These are phyloP conservation scores for Phytomonas sp. DNA, from an alignment of 208 protist species.

Conservation along the genomic window DNA sequence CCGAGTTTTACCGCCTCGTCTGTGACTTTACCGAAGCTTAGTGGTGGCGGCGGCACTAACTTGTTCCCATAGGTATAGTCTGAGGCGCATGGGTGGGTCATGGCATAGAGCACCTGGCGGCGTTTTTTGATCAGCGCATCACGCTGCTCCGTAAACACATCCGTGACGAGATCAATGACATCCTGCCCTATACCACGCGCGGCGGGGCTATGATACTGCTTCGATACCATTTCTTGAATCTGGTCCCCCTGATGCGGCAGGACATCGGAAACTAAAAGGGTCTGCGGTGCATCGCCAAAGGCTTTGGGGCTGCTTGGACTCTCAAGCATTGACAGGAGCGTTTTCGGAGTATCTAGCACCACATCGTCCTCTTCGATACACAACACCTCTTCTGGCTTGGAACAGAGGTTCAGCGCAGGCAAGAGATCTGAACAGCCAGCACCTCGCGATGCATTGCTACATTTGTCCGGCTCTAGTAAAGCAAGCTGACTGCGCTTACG, in stretches of 20 bases:
- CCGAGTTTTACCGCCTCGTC: constrained; percentile 55
- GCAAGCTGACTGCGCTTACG: background rate
- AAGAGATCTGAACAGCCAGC: background rate
- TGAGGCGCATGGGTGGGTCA: constrained; percentile 70
- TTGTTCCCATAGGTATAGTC: constrained; percentile 86
- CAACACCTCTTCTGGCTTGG: background rate
- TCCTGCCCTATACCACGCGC: constrained; percentile 59
- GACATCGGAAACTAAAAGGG: background rate
- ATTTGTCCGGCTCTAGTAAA: background rate
- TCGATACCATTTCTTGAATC: background rate
- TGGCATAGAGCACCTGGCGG: constrained; percentile 66
- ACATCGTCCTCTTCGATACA: background rate
- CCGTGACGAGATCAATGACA: constrained; percentile 82
- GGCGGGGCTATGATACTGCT: constrained; percentile 15
- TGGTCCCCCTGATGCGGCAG: background rate
- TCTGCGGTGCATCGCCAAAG: background rate
- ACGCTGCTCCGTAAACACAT: constrained; percentile 63
- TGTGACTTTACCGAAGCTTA: constrained; percentile 78
- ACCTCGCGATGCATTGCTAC: background rate
- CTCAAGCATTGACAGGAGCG: background rate
- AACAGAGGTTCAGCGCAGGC: background rate
- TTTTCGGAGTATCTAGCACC: background rate
- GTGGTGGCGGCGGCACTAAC: constrained; percentile 78
- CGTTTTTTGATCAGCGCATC: constrained; percentile 45
- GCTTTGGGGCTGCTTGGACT: background rate